Evolutionary conservation across 305 asterid species (phyloP), one percentile per base, ranked within the genome.

Genomic region (Fraxinus albicans): DNA sequence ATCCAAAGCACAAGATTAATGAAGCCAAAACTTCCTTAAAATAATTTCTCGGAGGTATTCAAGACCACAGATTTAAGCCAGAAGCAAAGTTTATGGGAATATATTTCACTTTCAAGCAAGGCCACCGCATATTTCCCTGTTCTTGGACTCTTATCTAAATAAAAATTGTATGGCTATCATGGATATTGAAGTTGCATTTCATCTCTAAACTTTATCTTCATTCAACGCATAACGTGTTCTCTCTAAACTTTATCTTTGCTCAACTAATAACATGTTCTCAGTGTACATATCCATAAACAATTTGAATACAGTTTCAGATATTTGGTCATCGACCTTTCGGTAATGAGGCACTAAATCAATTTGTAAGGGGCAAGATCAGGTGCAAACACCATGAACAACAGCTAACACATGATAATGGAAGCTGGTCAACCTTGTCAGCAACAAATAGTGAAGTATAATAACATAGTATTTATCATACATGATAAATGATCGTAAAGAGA

Each of bases 161-260:
- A 34, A 17, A 34, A 73, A 35, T 33, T 50, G 13, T 73, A 33
- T 47, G 55, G 78, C 27, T 33, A 44, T 73, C 42, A 33, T 34
- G 77, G 79, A 84, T 76, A 80, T 77, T 65, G 69, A 73, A 81
- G 50, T 76, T 53, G 81, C 33, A 78, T 77, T 55, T 50, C 73
- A 36, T 55, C 44, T 42, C 75, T 74, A 60, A 25, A 60, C 42
- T 53, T n/a, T 33, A 21, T 69, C 83, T 73, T 42, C 77, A 38
- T 80, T 80, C 44, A 80, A 75, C 63, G 69, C 36, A 50, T 50
- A 58, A 78, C 33, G 79, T 77, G 40, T 29, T 70, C 35, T 83
- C 72, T 42, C 75, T 74, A 60, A 25, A 60, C 42, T 53, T n/a
- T 33, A 21, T 69, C 83, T 73, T 42, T 69, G 50, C 78, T 80